A percentile compares a stretch with the other conserved stretches of the same genome.
These are phyloP conservation scores for Carex littledalei DNA, from an alignment of 176 grass and related monocot species.

Conservation along the genomic window DNA sequence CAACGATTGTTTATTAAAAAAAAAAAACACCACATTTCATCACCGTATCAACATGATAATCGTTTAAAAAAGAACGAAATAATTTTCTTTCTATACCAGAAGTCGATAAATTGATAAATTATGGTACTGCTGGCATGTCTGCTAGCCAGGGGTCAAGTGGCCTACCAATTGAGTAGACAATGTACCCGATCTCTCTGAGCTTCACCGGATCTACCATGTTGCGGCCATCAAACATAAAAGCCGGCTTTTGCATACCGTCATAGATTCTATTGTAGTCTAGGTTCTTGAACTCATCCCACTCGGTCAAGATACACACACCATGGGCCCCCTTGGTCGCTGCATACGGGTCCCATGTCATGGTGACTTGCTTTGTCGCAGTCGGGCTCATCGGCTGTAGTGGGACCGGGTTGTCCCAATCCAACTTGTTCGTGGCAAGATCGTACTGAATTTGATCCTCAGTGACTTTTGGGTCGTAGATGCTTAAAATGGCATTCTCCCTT, in stretches of 20 bases:
- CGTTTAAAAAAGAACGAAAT: neutral
- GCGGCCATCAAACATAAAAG: slow-evolving; percentile 74
- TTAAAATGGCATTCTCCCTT: slow-evolving; percentile 66
- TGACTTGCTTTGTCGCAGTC: slow-evolving; percentile 56
- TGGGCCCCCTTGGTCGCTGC: slow-evolving; percentile 67
- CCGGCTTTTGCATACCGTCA: slow-evolving; percentile 82
- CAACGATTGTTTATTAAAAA: neutral
- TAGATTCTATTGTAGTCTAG: slow-evolving; percentile 79
- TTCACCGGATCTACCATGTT: slow-evolving; percentile 56
- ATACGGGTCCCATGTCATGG: slow-evolving; percentile 61
- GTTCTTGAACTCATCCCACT: slow-evolving; percentile 84
- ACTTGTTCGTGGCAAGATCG: slow-evolving; percentile 72
- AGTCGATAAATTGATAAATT: neutral
- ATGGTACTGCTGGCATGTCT: slow-evolving; percentile 65
- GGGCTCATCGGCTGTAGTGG: slow-evolving; percentile 75
- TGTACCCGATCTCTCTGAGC: slow-evolving; percentile 83
- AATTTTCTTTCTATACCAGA: slow-evolving; percentile 3
- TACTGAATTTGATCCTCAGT: slow-evolving; percentile 79
- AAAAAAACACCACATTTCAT: neutral
- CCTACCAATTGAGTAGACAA: slow-evolving; percentile 82
- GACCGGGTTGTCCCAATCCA: slow-evolving; percentile 83
- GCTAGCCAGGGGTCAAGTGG: slow-evolving; percentile 74
- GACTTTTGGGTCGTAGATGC: slow-evolving; percentile 81
- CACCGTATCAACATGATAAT: neutral
- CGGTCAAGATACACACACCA: slow-evolving; percentile 71